Percentiles rank a stretch among this genome's conserved stretches.
These are phyloP conservation scores for Colletotrichum sp. DNA, from an alignment of 2,329 filamentous ascomycete species.

Conservation along the genomic window DNA sequence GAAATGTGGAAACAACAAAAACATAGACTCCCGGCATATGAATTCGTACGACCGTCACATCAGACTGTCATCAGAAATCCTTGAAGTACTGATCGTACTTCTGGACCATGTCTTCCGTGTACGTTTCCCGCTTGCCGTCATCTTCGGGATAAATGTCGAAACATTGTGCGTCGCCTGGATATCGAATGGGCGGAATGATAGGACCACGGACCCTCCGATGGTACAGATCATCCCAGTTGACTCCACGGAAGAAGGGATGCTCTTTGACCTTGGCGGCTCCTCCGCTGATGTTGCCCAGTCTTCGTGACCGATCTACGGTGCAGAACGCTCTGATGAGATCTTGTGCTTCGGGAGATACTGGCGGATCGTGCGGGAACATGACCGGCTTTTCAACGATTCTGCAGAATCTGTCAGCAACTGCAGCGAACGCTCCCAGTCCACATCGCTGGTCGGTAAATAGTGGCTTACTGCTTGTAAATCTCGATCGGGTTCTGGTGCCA, in stretches of 20 bases:
- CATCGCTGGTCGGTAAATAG: constrained; percentile 3
- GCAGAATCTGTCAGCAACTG: background rate
- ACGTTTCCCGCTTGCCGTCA: constrained; percentile 66
- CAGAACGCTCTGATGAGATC: constrained; percentile 79
- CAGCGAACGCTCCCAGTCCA: background rate
- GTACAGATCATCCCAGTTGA: constrained; percentile 77
- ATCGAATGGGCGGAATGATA: constrained; percentile 76
- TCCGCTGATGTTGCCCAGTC: constrained; percentile 79
- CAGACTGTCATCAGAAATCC: constrained; percentile 61
- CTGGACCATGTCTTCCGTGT: constrained; percentile 70
- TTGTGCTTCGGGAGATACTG: constrained; percentile 71
- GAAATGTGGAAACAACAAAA: background rate
- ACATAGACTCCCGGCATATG: background rate
- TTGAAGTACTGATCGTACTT: constrained; percentile 75
- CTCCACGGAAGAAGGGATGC: constrained; percentile 76
- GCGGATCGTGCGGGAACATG: constrained; percentile 71
- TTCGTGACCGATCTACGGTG: constrained; percentile 78
- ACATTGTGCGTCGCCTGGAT: constrained; percentile 77
- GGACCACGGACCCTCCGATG: constrained; percentile 69
- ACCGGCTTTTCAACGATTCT: constrained; percentile 83
- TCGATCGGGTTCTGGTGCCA: constrained; percentile 88
- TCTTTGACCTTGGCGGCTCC: constrained; percentile 74
- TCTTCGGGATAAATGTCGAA: constrained; percentile 87
- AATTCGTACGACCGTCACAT: background rate
- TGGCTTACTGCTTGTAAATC: constrained; percentile 76